Base-by-base conservation (phyloP, 1,139 yeast genomes). In the Komagataea norvegica region DNA sequence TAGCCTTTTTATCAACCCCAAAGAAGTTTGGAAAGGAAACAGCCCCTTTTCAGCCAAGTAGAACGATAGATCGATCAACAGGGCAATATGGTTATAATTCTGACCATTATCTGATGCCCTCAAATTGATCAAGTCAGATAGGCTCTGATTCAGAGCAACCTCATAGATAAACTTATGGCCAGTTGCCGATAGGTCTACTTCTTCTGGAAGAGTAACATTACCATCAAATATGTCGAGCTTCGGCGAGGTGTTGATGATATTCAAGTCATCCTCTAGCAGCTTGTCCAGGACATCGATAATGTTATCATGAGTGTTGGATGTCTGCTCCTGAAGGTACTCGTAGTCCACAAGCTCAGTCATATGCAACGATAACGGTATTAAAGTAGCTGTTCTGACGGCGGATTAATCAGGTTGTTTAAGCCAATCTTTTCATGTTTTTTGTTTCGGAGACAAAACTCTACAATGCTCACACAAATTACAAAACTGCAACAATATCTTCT, bases 51-150 rank as follows among this genome's bases (percentile, higher is more conserved):
- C 26, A 21, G 41, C 36, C 5, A 43, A 29, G 19, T 40, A 33
- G 22, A 52, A 36, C 5, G 49, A 28, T 9, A 48, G 26, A 21
- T 52, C 56, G 2, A 51, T 13, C 32, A 52, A 19, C 6, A 47
- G 28, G 5, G 43, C 48, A 28, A 48, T 38, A 6, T 40, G 33
- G 10, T 33, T 37, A 10, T 41, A 28, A 25, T 47, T 44, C 14
- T 44, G 38, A 3, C 32, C 38, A 28, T 43, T 45, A 5, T 40
- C 42, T 6, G 42, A 29, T 3, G 38, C 40, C 11, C 34, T 36
- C 18, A 36, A 20, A 14, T 38, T 36, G 11, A 48, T 40, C 2
- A 47, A 22, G 7, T 36, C 41, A 2, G 45, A 37, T 2, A 49
- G 27, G 0, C 29, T 33, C 5, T 38, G 29, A 1, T 43, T 29